A percentile compares a stretch with the other conserved stretches of the same genome.
Conservation (phyloP, 2,329 filamentous ascomycete species). For the Paecilomyces fulvus region DNA sequence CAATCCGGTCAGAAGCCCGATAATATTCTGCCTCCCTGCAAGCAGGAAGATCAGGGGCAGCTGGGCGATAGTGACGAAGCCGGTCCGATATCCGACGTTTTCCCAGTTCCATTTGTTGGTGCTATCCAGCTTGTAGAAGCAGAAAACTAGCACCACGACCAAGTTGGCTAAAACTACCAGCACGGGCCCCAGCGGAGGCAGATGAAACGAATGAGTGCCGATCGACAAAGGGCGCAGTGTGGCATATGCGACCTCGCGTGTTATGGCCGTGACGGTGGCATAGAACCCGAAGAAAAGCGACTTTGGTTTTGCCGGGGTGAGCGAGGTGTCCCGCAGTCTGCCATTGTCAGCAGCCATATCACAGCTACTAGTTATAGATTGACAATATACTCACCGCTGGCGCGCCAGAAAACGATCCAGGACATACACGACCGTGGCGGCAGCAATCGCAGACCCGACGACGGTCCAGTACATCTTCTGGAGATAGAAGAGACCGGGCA, state of each 20-base stretch:
- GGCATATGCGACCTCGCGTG: constrained; percentile 46
- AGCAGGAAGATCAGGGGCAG: constrained; percentile 49
- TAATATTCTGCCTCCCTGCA: constrained; percentile 48
- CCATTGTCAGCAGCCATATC: not conserved
- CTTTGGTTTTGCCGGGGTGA: constrained; percentile 47
- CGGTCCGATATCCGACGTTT: constrained; percentile 48
- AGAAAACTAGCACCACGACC: constrained; percentile 45
- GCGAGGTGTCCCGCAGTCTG: constrained; percentile 38
- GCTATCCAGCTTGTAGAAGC: constrained; percentile 48
- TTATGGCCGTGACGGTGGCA: constrained; percentile 47
- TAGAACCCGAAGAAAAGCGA: constrained; percentile 38
- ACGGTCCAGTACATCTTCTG: constrained; percentile 48
- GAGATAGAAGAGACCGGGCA: constrained; percentile 39
- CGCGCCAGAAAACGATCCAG: constrained; percentile 41
- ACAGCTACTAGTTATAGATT: not conserved
- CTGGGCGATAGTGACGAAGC: constrained; percentile 45
- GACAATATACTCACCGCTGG: constrained; percentile 35
- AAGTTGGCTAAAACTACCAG: constrained; percentile 35
- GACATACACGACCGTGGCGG: constrained; percentile 28
- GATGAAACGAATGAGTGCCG: constrained; percentile 22
- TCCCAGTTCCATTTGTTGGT: constrained; percentile 45
- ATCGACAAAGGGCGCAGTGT: constrained; percentile 29
- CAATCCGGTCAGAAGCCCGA: constrained; percentile 39
- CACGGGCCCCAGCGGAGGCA: constrained; percentile 32
- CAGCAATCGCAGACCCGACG: constrained; percentile 31